Base-by-base conservation (phyloP, 1,284 basidiomycete genomes). In the Irpex sp. region DNA sequence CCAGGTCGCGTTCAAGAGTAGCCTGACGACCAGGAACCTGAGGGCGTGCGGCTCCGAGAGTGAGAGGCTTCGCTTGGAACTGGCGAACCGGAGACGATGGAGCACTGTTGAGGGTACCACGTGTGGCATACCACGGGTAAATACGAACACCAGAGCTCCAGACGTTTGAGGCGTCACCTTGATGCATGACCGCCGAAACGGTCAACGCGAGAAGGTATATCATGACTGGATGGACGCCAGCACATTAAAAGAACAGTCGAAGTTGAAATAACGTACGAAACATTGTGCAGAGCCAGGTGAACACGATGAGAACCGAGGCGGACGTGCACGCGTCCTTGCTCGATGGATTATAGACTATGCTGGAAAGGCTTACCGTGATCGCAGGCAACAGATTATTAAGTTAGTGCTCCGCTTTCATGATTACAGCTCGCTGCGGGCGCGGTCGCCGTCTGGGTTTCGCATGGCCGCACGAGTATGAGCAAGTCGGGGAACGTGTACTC, bases 261-360 rank as follows among this genome's bases (percentile, higher is more conserved):
- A n/a, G n/a, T n/a, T n/a, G n/a, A n/a, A n/a, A 4, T 66, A 57
- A 67, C 89, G 70, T 67, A 92, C 89, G 71, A 51, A 80, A 76
- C 44, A 80, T 71, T 40, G 84, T 78, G 68, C 78, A 82, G 40
- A 83, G 76, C 91, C 90, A 92, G 52, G 84, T 78, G 69, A 91
- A 89, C 4, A 81, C 86, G 65, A 86, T 73, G 38, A 91, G 75
- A 31, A 88, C 77, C 60, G 73, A 78, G 19, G 79, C 78, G n/a
- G 90, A 89, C 7, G 74, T 72, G 71, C 91, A 92, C 11, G 75
- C 72, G 64, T 73, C 74, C 58, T 57, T 58, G 19, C 11, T 60
- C n/a, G 21, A 38, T 21, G 26, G n/a, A n/a, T 57, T 69, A 69
- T 82, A 84, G 65, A 76, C 64, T 19, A 70, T 61, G 55, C 63